Base-by-base conservation (phyloP, 2,329 filamentous ascomycete genomes). In the Ophiosphaerella herpotricha region DNA sequence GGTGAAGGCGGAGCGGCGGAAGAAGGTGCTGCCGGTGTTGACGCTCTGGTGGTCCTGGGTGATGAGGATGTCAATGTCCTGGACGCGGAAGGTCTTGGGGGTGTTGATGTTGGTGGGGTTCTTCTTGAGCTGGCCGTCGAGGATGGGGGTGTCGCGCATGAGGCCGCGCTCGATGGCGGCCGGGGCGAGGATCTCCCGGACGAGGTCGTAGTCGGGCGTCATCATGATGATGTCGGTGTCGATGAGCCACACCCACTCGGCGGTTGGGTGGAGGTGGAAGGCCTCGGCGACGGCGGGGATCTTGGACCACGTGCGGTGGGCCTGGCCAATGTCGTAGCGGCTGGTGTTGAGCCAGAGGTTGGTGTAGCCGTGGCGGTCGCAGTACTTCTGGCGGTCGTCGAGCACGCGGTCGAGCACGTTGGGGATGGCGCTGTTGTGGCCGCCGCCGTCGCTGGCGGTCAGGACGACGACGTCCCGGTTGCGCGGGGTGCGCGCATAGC, bases 161-260 rank as follows among this genome's bases (percentile, higher is more conserved):
- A 64, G 49, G 34, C 60, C 66, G 14, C 52, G 57, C 24, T 63
- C 47, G 39, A 75, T 60, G 36, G 67, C 71, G 5, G 55, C 51
- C 12, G 74, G 73, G 8, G 64, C 60, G 8, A 75, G 58, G n/a
- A 74, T 55, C 13, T 67, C 55, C 12, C 60, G 42, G 32, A 65
- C 63, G 18, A 76, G 57, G 47, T 68, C 60, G 43, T 67, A 61
- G 16, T 61, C 52, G 26, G 72, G 72, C 7, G 62, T 67, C 74
- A 75, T 76, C 38, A 76, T 57, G 48, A 76, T 70, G 21, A 75
- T 73, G 57, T 76, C 73, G 31, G 73, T 66, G 56, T 76, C 73
- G 44, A 75, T 63, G 50, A 74, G 72, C 70, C 72, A 75, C 36
- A 76, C 56, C 74, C 74, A 76, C 52, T 76, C 68, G 38, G 70